These are phyloP conservation scores for Westerdykella aurantiaca DNA, from an alignment of 2,329 filamentous ascomycete genomes.

Conservation along the genomic window DNA sequence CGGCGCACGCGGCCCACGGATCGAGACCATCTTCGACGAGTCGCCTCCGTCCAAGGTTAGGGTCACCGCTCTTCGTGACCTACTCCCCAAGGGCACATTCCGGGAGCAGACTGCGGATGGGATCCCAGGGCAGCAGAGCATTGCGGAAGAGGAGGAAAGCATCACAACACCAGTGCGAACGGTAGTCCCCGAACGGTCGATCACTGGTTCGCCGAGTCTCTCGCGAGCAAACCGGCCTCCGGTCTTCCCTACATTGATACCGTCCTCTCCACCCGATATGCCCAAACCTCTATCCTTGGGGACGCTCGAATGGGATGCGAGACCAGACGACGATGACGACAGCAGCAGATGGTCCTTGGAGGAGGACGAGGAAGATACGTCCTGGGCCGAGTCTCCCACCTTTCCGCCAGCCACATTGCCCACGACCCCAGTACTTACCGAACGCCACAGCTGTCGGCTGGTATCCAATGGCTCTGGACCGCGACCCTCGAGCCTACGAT, in stretches of 20 bases:
- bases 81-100: slow-evolving; percentile 45
- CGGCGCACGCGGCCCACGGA: slow-evolving; percentile 61
- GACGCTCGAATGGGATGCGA: slow-evolving; percentile 37
- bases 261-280: slow-evolving; percentile 44
- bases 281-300: slow-evolving; percentile 38
- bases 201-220: slow-evolving; percentile 33
- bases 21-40: slow-evolving; percentile 78
- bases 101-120: slow-evolving; percentile 30
- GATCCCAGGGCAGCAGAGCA: slow-evolving; percentile 38
- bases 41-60: slow-evolving; percentile 51
- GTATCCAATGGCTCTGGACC: slow-evolving; percentile 30
- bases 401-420: slow-evolving; percentile 26
- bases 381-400: slow-evolving; percentile 37
- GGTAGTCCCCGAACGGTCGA: slow-evolving; percentile 33
- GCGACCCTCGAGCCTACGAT: slow-evolving; percentile 36
- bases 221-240: slow-evolving; percentile 26
- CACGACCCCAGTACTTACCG: slow-evolving; percentile 27
- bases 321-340: slow-evolving; percentile 31
- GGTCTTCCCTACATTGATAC: slow-evolving; percentile 36
- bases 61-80: slow-evolving; percentile 43
- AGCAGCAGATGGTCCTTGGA: slow-evolving; percentile 41
- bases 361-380: slow-evolving; percentile 33
- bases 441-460: slow-evolving; percentile 28
- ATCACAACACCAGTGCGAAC: slow-evolving; percentile 43
- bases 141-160: slow-evolving; percentile 48